phyloP scores from a whole-genome alignment of 1,284 basidiomycete genomes.

The Rhodotorula mucilaginosa region DNA sequence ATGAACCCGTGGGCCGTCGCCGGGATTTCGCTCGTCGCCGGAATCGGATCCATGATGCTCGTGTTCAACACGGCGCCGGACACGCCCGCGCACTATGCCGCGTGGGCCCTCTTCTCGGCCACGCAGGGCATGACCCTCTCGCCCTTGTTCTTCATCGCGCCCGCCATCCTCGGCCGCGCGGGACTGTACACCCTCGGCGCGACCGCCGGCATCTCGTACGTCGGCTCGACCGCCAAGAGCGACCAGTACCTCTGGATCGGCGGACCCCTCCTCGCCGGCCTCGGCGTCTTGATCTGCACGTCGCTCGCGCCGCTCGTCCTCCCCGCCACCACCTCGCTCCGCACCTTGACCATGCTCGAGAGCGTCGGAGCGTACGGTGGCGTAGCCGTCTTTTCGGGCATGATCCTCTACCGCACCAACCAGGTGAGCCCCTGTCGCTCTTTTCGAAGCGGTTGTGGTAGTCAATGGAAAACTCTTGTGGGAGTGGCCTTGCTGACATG shows the following conservation, averaged over 20 bases:
- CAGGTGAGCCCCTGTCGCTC: constrained; percentile 44
- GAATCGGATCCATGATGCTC: constrained; percentile 59
- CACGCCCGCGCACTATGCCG: constrained; percentile 66
- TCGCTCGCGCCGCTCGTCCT: constrained; percentile 78
- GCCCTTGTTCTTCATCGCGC: constrained; percentile 79
- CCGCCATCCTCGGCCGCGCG: constrained; percentile 81
- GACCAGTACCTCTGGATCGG: constrained; percentile 80
- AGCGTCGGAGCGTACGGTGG: constrained; percentile 62
- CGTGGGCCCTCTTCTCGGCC: constrained; percentile 60
- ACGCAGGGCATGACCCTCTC: constrained; percentile 80
- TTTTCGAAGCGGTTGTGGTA: no score
- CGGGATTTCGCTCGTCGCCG: constrained; percentile 68
- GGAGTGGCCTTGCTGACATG: no score
- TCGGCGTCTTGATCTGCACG: constrained; percentile 80
- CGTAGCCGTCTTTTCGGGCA: constrained; percentile 72
- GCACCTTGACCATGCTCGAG: constrained; percentile 73
- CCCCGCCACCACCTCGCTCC: constrained; percentile 55
- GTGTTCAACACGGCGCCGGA: constrained; percentile 71
- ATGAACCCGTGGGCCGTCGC: constrained; percentile 82
- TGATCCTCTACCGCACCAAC: constrained; percentile 76
- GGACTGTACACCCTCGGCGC: constrained; percentile 84
- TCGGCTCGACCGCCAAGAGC: constrained; percentile 78
- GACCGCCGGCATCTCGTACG: constrained; percentile 70
- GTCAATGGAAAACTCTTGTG: no score
- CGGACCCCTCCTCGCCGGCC: constrained; percentile 60